Evolutionary conservation across 176 grass and related monocot species (phyloP).

Genomic region (Calamus simplicifolius): DNA sequence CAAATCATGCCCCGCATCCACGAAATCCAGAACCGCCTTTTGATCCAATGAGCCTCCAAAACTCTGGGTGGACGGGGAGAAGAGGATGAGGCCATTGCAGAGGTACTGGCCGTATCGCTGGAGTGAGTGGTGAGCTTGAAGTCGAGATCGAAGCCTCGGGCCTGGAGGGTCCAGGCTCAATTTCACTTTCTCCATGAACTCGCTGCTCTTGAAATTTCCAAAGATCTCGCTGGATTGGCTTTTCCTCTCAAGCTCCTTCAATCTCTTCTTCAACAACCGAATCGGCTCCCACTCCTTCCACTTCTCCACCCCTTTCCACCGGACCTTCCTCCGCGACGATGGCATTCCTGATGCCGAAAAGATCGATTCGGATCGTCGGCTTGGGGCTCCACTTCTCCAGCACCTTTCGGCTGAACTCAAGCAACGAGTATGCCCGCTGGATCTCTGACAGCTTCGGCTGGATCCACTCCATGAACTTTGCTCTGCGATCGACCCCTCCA

Average conservation of each 20-base stretch:
- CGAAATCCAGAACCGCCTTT: too few relatives aligned
- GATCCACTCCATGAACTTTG: conserved; percentile 58
- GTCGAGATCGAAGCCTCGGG: too few relatives aligned
- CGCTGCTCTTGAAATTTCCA: conserved; percentile 34
- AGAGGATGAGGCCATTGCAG: too few relatives aligned
- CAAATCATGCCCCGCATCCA: too few relatives aligned
- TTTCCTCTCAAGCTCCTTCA: conserved; percentile 66
- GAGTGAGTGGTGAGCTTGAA: too few relatives aligned
- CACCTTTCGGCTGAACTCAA: conserved; percentile 32
- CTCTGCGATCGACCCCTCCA: conserved; percentile 47
- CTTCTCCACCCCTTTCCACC: conserved; percentile 18
- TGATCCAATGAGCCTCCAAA: too few relatives aligned
- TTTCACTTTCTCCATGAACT: conserved; percentile 72
- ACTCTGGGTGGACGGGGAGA: too few relatives aligned
- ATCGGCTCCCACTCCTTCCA: conserved; percentile 59
- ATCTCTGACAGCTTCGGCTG: conserved; percentile 74
- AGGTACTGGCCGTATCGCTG: too few relatives aligned
- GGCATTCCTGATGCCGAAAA: conserved; percentile 51
- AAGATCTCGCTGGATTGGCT: conserved; percentile 48
- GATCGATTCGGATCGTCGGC: conserved; percentile 52
- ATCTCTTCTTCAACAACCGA: conserved; percentile 44
- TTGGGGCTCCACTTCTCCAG: conserved; percentile 35
- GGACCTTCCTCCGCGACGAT: conserved; percentile 24
- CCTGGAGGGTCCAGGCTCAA: conserved; percentile 44
- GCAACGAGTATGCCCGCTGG: conserved; percentile 43